These are phyloP conservation scores for Pichia kluyveri DNA, from an alignment of 805 yeast species.

Conservation along the genomic window DNA sequence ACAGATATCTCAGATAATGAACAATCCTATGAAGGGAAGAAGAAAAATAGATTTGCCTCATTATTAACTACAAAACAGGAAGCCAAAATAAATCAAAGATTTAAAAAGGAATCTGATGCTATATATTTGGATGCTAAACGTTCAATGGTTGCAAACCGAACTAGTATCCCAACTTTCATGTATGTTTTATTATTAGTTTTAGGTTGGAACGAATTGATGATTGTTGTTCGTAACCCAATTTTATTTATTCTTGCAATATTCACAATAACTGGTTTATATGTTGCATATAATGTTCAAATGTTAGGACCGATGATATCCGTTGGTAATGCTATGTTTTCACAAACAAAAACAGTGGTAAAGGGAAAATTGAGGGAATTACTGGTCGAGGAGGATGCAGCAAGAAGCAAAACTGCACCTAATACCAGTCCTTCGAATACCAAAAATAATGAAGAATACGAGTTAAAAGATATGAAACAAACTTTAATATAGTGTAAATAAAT, in stretches of 20 bases:
- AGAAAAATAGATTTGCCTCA: slow-evolving; percentile 39
- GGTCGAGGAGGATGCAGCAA: slow-evolving; percentile 33
- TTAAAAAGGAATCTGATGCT: slow-evolving; percentile 70
- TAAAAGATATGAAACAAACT: slow-evolving; percentile 3
- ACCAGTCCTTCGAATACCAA: too few species aligned
- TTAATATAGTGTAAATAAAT: too few species aligned
- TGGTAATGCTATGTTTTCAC: slow-evolving; percentile 46
- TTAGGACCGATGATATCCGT: slow-evolving; percentile 68
- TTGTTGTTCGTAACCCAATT: slow-evolving; percentile 79
- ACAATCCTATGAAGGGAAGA: slow-evolving; percentile 17
- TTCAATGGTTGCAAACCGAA: slow-evolving; percentile 65
- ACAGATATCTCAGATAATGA: slow-evolving; percentile 29
- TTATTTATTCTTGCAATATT: slow-evolving; percentile 56
- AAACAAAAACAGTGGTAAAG: slow-evolving; percentile 48
- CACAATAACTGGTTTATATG: slow-evolving; percentile 50
- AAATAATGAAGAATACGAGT: slow-evolving; percentile 7
- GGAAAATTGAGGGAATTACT: slow-evolving; percentile 51
- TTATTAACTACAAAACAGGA: slow-evolving; percentile 52
- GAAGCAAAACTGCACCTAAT: too few species aligned
- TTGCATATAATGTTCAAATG: slow-evolving; percentile 61
- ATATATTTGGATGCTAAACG: slow-evolving; percentile 82
- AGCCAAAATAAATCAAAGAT: slow-evolving; percentile 44
- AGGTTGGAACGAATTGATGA: slow-evolving; percentile 96
- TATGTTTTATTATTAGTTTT: slow-evolving; percentile 62
- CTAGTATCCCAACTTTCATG: slow-evolving; percentile 79